Evolutionary conservation across 345 rosid species (phyloP).

Genomic region (Mangifera indica): DNA sequence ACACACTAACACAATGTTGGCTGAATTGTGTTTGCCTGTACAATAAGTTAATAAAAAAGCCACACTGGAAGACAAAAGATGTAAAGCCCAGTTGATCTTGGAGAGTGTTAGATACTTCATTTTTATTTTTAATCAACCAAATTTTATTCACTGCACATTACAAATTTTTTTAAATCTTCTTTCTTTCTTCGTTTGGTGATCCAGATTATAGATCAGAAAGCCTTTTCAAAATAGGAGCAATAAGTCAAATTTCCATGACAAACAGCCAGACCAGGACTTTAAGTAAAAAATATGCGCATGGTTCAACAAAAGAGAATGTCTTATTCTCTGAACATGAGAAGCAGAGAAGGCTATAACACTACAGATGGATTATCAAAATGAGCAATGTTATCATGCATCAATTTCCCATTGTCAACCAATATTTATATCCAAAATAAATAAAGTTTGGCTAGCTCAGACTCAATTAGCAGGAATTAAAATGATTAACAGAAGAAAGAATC

Average conservation of each 20-base stretch:
- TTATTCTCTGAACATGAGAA: not conserved
- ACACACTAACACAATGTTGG: not conserved
- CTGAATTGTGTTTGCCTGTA: not conserved
- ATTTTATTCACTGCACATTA: no score
- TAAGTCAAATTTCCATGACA: not conserved
- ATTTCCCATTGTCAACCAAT: not conserved
- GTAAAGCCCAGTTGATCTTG: not conserved
- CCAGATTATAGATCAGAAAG: not conserved
- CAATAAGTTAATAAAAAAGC: not conserved
- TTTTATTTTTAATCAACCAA: not conserved
- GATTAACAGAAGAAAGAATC: not conserved
- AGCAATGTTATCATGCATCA: not conserved
- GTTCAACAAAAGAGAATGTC: not conserved
- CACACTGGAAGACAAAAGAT: not conserved
- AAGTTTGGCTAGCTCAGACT: not conserved
- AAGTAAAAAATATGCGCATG: not conserved
- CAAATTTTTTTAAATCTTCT: not conserved
- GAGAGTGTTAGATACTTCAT: not conserved
- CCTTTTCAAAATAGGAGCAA: not conserved
- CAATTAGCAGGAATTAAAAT: not conserved
- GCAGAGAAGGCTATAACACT: constrained; percentile 3
- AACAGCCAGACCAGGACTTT: not conserved
- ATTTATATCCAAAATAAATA: constrained; percentile 3
- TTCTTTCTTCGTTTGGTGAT: constrained; percentile 5
- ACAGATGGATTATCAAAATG: not conserved